A percentile compares a stretch with the other conserved stretches of the same genome.
phyloP scores from a whole-genome alignment of 1,284 basidiomycete species.

The Earliella scabrosa region DNA sequence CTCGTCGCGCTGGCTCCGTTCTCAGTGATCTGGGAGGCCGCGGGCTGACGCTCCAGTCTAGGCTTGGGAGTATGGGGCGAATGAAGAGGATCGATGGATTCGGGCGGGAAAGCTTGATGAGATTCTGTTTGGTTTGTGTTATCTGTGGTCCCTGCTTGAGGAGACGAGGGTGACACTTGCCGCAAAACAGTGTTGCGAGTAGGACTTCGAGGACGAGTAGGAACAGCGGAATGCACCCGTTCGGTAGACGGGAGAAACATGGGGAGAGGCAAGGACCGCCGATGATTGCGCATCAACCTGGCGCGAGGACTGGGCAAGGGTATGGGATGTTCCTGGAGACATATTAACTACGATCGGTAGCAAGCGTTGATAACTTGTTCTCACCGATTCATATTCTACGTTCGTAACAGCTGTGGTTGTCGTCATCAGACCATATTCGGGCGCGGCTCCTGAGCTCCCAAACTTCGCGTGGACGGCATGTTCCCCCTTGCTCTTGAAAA shows the following conservation, averaged over 20 bases:
- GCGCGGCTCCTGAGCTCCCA: not conserved
- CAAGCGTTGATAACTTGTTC: too few species aligned
- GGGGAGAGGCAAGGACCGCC: slow-evolving; percentile 25
- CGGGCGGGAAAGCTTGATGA: not conserved
- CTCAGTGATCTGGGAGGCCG: slow-evolving; percentile 14
- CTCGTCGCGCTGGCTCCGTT: not conserved
- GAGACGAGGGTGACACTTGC: not conserved
- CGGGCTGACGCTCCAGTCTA: slow-evolving; percentile 18
- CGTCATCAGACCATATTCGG: slow-evolving; percentile 26
- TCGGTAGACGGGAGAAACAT: slow-evolving; percentile 17
- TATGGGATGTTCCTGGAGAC: slow-evolving; percentile 33
- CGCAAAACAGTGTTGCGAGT: not conserved
- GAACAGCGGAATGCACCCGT: slow-evolving; percentile 1
- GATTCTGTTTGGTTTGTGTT: not conserved
- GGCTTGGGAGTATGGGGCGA: slow-evolving; percentile 17
- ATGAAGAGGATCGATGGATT: not conserved
- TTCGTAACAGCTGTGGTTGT: slow-evolving; percentile 31
- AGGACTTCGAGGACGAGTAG: slow-evolving; percentile 12
- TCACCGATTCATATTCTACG: slow-evolving; percentile 34
- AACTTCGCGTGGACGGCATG: slow-evolving; percentile 1
- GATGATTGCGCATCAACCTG: slow-evolving; percentile 21
- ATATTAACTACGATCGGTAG: not conserved
- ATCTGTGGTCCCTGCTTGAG: not conserved
- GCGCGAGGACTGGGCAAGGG: slow-evolving; percentile 21
- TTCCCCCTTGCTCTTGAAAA: slow-evolving; percentile 27